These are phyloP conservation scores for Curvularia sp. DNA, from an alignment of 2,329 filamentous ascomycete species.

Conservation along the genomic window DNA sequence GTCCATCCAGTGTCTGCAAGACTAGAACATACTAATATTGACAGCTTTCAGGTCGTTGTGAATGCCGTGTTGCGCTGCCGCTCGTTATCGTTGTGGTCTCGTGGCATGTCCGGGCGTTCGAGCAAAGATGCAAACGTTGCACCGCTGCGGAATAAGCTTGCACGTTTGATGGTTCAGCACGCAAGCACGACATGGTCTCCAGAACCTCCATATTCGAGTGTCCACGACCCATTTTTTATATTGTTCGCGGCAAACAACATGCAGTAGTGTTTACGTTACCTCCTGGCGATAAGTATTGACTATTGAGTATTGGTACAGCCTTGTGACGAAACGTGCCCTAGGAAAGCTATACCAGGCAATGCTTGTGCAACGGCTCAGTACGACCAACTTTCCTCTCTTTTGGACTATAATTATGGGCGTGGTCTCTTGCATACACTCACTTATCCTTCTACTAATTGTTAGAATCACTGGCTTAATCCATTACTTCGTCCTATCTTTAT, in stretches of 20 bases:
- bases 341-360: neutral
- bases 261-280: slow-evolving; percentile 1
- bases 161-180: neutral
- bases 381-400: neutral
- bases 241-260: slow-evolving; percentile 8
- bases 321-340: neutral
- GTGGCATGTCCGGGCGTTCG: neutral
- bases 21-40: neutral
- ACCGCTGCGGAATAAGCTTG: neutral
- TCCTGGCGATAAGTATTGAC: neutral
- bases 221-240: neutral
- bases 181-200: neutral
- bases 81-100: neutral
- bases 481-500: slow-evolving; percentile 19
- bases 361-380: neutral
- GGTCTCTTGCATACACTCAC: neutral
- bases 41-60: slow-evolving; percentile 1
- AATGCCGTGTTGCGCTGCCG: neutral
- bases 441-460: neutral
- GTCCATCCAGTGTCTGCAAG: neutral
- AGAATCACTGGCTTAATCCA: neutral
- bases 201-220: neutral
- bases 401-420: neutral
- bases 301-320: neutral
- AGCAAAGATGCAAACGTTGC: neutral